Percentiles rank a stretch among this genome's conserved stretches.
Conservation (phyloP, 495 filamentous ascomycete genomes). For the Aspergillus funiculosus region DNA sequence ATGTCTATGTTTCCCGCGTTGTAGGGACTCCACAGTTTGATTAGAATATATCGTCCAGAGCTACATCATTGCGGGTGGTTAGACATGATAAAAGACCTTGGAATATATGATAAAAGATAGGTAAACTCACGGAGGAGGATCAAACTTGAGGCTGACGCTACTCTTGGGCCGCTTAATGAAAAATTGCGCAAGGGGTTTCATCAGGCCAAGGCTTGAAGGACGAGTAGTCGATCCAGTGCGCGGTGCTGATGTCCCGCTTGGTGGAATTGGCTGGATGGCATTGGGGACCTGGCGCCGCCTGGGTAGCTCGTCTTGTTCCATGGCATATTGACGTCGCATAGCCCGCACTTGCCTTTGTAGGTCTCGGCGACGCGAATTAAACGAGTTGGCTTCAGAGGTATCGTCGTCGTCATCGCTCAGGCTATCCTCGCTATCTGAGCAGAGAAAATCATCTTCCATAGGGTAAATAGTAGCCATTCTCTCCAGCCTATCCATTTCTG, state of each 20-base stretch:
- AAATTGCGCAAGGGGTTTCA: constrained; percentile 70
- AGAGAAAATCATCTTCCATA: constrained; percentile 34
- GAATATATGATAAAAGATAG: background rate
- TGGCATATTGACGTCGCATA: constrained; percentile 22
- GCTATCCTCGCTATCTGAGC: constrained; percentile 47
- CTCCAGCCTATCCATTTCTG: constrained; percentile 24
- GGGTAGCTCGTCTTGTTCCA: constrained; percentile 15
- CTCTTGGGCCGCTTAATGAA: constrained; percentile 74
- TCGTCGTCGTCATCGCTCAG: constrained; percentile 40
- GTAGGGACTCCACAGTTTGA: constrained; percentile 80
- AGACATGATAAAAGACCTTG: constrained; percentile 1
- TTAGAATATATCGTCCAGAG: constrained; percentile 66
- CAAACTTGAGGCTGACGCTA: constrained; percentile 81
- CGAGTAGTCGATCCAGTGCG: constrained; percentile 1
- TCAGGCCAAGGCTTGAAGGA: constrained; percentile 40
- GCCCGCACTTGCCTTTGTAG: constrained; percentile 22
- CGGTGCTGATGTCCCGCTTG: constrained; percentile 5
- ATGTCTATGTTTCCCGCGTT: constrained; percentile 72
- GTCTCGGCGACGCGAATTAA: constrained; percentile 29
- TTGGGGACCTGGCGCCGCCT: constrained; percentile 26
- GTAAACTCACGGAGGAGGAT: constrained; percentile 76
- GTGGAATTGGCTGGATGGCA: constrained; percentile 24
- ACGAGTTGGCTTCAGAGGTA: constrained; percentile 16
- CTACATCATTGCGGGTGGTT: constrained; percentile 26
- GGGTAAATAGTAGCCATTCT: constrained; percentile 7